phyloP scores from a whole-genome alignment of 768 basidiomycete species.

The Rhodotorula graminis region DNA sequence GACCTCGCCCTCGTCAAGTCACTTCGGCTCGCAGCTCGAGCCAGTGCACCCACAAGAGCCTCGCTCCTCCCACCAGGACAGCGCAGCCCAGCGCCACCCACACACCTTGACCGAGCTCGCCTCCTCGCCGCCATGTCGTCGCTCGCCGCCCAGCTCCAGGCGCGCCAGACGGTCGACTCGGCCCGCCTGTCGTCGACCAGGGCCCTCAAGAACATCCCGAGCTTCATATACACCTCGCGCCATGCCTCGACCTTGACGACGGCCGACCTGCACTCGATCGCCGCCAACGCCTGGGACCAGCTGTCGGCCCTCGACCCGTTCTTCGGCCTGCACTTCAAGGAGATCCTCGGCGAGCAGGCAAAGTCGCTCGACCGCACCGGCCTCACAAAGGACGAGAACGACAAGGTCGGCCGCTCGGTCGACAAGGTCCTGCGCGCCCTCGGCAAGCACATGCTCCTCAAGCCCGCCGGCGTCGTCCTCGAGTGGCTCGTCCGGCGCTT shows the following conservation, averaged over 20 bases:
- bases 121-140: conserved; percentile 50
- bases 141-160: conserved; percentile 74
- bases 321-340: conserved; percentile 65
- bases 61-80: too few species aligned
- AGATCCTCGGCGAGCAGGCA: conserved; percentile 73
- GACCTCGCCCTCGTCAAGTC: too few species aligned
- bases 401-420: conserved; percentile 61
- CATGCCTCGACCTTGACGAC: conserved; percentile 57
- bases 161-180: conserved; percentile 72
- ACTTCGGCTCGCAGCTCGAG: too few species aligned
- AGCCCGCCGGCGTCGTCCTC: conserved; percentile 72
- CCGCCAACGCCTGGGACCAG: conserved; percentile 78
- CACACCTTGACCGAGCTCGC: neutral
- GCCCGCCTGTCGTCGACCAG: conserved; percentile 61
- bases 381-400: conserved; percentile 59
- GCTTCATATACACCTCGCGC: conserved; percentile 45
- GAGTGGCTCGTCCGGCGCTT: conserved; percentile 95
- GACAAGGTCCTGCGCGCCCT: conserved; percentile 63
- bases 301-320: conserved; percentile 81
- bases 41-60: neutral
- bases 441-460: conserved; percentile 74
- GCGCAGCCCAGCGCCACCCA: too few species aligned
- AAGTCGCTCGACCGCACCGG: conserved; percentile 74
- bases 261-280: conserved; percentile 83
- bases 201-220: conserved; percentile 47